Percentiles rank a stretch among this genome's conserved stretches.
Evolutionary conservation across 2,329 filamentous ascomycete species (phyloP).

Genomic region (Ophiosphaerella korrae): DNA sequence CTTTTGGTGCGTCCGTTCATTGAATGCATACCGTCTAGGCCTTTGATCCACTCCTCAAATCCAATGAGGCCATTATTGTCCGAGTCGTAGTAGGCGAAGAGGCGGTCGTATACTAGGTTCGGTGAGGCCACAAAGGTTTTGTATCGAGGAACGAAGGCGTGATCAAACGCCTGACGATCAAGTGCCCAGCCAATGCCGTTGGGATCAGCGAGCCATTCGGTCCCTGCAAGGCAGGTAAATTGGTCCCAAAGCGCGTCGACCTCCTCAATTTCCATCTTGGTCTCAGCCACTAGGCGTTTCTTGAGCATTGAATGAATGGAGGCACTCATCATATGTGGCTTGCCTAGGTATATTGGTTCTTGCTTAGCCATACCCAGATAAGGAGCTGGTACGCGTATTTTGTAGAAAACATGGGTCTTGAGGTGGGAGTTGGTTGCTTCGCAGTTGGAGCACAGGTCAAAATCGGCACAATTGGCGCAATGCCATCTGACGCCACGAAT

Average conservation of each 20-base stretch:
- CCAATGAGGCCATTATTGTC: conserved; percentile 88
- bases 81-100: conserved; percentile 95
- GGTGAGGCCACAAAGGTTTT: conserved; percentile 77
- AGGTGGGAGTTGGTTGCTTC: conserved; percentile 76
- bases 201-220: conserved; percentile 81
- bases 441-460: conserved; percentile 92
- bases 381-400: conserved; percentile 87
- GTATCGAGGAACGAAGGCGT: conserved; percentile 84
- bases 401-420: conserved; percentile 96
- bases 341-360: conserved; percentile 53
- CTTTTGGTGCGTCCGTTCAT: conserved; percentile 54
- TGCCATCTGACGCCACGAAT: conserved; percentile 93
- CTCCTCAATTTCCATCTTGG: conserved; percentile 74
- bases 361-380: conserved; percentile 78
- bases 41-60: conserved; percentile 88
- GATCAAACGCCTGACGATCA: conserved; percentile 90
- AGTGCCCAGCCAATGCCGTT: conserved; percentile 80
- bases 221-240: conserved; percentile 91
- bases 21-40: conserved; percentile 68
- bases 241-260: conserved; percentile 96
- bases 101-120: conserved; percentile 91
- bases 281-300: conserved; percentile 59
- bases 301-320: conserved; percentile 71
- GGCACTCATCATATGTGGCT: conserved; percentile 72
- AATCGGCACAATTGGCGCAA: conserved; percentile 94